These are phyloP conservation scores for Camillea tinctor DNA, from an alignment of 2,329 filamentous ascomycete species.

Conservation along the genomic window DNA sequence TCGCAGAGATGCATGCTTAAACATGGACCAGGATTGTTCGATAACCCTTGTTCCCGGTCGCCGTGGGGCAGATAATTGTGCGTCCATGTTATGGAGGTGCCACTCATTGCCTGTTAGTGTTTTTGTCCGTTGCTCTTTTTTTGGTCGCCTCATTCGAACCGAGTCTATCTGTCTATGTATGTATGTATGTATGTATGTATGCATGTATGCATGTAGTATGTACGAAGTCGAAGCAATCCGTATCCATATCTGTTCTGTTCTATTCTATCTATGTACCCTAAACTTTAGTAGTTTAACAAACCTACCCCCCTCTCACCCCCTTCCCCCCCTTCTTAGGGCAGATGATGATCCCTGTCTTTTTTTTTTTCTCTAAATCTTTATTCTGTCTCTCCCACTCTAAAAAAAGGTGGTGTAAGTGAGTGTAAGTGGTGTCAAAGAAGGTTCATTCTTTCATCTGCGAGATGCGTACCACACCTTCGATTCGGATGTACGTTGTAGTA, in stretches of 20 bases:
- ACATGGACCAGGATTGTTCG: neutral
- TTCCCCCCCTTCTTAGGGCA: neutral
- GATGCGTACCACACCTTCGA: neutral
- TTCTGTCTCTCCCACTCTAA: too few relatives aligned
- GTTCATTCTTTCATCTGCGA: neutral
- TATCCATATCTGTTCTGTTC: too few relatives aligned
- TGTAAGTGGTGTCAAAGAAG: neutral
- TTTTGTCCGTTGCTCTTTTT: neutral
- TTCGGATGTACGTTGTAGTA: neutral
- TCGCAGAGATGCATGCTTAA: neutral
- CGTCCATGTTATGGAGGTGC: neutral
- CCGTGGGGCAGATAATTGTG: neutral
- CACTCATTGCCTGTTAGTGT: neutral
- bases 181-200: too few relatives aligned
- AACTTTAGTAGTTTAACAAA: too few relatives aligned
- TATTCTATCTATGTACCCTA: too few relatives aligned
- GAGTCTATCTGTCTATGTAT: neutral
- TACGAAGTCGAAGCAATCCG: too few relatives aligned
- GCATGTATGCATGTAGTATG: too few relatives aligned
- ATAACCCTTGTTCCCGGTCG: neutral
- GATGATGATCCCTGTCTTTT: neutral
- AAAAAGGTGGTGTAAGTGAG: neutral
- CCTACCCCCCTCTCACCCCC: too few relatives aligned
- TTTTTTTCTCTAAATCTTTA: neutral
- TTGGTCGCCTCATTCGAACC: neutral